These are phyloP conservation scores for Magnusiomyces tetraspermus DNA, from an alignment of 1,139 yeast species.

Conservation along the genomic window DNA sequence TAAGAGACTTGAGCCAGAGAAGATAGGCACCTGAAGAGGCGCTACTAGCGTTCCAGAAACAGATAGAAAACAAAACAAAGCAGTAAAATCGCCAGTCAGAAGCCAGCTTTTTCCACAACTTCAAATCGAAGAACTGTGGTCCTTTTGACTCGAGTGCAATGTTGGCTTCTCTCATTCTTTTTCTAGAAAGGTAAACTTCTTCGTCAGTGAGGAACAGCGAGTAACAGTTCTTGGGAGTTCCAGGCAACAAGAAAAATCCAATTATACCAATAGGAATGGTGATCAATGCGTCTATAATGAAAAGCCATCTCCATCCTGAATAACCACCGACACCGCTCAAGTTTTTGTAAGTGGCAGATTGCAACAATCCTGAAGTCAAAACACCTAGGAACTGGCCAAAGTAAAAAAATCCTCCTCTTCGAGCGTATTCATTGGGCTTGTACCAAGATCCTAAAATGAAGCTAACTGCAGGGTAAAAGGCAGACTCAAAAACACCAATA, in stretches of 20 bases:
- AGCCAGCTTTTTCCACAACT: conserved; percentile 40
- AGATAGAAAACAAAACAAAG: conserved; percentile 38
- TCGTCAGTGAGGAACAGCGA: conserved; percentile 50
- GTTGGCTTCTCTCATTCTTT: conserved; percentile 28
- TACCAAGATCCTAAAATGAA: conserved; percentile 57
- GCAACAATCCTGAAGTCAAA: conserved; percentile 54
- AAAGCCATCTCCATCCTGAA: conserved; percentile 67
- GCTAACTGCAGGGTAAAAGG: conserved; percentile 51
- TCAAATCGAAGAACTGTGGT: conserved; percentile 18
- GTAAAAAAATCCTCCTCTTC: conserved; percentile 54
- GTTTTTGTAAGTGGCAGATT: conserved; percentile 46
- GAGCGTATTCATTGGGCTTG: conserved; percentile 47
- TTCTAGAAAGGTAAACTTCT: conserved; percentile 53
- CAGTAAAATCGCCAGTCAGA: conserved; percentile 45
- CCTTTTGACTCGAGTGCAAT: conserved; percentile 6
- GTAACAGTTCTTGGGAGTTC: conserved; percentile 48
- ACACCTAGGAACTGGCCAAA: conserved; percentile 53
- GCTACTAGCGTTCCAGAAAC: conserved; percentile 55
- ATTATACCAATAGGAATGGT: conserved; percentile 54
- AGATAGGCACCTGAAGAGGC: conserved; percentile 45
- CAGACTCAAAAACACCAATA: conserved; percentile 55
- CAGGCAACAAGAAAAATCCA: conserved; percentile 58
- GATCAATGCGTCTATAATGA: conserved; percentile 54
- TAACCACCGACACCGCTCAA: conserved; percentile 43
- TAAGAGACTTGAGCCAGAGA: conserved; percentile 43